Evolutionary conservation across 2,329 filamentous ascomycete species (phyloP).

Genomic region (Penicillium sp.): DNA sequence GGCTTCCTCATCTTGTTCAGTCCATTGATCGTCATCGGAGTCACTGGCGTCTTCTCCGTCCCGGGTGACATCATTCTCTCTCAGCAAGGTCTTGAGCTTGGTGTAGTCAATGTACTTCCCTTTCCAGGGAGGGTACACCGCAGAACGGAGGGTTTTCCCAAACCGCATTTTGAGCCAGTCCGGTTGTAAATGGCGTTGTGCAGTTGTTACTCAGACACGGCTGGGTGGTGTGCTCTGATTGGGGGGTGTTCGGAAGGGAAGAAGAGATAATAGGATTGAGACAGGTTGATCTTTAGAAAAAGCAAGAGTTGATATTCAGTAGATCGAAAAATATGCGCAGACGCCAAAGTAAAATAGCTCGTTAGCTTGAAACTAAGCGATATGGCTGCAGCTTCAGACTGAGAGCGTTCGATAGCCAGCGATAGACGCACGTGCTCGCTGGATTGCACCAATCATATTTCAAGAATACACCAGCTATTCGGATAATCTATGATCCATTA

Average conservation of each 20-base stretch:
- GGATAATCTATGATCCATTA: conserved; percentile 3
- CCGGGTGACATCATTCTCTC: conserved; percentile 63
- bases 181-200: conserved; percentile 13
- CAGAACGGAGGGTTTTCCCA: conserved; percentile 78
- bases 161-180: conserved; percentile 71
- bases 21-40: conserved; percentile 69
- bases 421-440: conserved; percentile 10
- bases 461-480: not conserved
- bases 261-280: not conserved
- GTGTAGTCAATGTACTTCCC: conserved; percentile 93
- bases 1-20: conserved; percentile 84
- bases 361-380: not conserved
- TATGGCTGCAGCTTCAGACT: not conserved
- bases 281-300: not conserved
- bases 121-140: conserved; percentile 83
- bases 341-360: not conserved
- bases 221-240: conserved; percentile 3
- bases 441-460: not conserved
- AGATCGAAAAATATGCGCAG: not conserved
- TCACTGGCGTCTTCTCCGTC: conserved; percentile 40
- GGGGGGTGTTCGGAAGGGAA: not conserved
- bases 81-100: conserved; percentile 85
- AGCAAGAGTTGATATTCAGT: not conserved
- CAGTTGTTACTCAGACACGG: conserved; percentile 10
- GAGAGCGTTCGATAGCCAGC: conserved; percentile 9